A percentile compares a stretch with the other conserved stretches of the same genome.
Evolutionary conservation across 2,329 filamentous ascomycete genomes (phyloP).

Genomic region (Aspergillus ruber): DNA sequence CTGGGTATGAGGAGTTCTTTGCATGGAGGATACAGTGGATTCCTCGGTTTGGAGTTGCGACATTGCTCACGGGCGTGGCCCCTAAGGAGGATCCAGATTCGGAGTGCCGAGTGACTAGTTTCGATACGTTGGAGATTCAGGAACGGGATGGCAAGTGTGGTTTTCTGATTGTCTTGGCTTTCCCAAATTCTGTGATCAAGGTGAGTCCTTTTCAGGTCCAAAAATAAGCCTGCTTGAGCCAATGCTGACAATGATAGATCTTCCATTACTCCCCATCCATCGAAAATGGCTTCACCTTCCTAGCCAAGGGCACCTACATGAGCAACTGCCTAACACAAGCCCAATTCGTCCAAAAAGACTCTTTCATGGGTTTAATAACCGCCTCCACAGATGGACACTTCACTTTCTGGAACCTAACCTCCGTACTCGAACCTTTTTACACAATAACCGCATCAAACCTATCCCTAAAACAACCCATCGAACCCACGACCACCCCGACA

Average conservation of each 20-base stretch:
- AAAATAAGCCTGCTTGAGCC: background rate
- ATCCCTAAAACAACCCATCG: slow-evolving; percentile 15
- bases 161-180: slow-evolving; percentile 63
- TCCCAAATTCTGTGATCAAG: slow-evolving; percentile 78
- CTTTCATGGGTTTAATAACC: slow-evolving; percentile 48
- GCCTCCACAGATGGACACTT: slow-evolving; percentile 77
- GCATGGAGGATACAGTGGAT: slow-evolving; percentile 65
- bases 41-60: slow-evolving; percentile 48
- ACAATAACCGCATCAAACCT: slow-evolving; percentile 14
- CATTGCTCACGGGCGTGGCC: slow-evolving; percentile 47
- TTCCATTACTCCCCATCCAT: slow-evolving; percentile 35
- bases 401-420: slow-evolving; percentile 51
- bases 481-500: slow-evolving; percentile 9
- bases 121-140: slow-evolving; percentile 51
- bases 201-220: slow-evolving; percentile 21
- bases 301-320: slow-evolving; percentile 57
- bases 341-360: slow-evolving; percentile 33
- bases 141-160: slow-evolving; percentile 15
- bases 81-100: slow-evolving; percentile 43
- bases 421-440: slow-evolving; percentile 23
- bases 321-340: slow-evolving; percentile 69
- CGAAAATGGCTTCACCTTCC: slow-evolving; percentile 29
- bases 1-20: slow-evolving; percentile 81
- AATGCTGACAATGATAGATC: slow-evolving; percentile 31
- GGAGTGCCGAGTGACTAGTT: slow-evolving; percentile 76